These are phyloP conservation scores for Pilaira anomala DNA, from an alignment of 192 early-diverging fungal species.

Conservation along the genomic window DNA sequence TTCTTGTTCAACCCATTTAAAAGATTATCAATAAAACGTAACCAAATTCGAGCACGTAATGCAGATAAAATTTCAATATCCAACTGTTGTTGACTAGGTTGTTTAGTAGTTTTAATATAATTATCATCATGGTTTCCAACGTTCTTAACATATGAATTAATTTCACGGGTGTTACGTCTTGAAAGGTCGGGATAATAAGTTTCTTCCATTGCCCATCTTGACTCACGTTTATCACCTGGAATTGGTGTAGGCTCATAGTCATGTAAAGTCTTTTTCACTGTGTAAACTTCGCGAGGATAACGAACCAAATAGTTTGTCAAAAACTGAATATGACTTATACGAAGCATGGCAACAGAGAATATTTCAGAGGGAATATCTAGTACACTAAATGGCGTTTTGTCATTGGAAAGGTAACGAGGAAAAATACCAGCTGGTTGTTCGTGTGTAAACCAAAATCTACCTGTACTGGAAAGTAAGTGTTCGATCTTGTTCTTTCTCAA, in stretches of 20 bases:
- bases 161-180: background rate
- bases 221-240: background rate
- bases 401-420: conserved; percentile 32
- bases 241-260: conserved; percentile 40
- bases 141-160: background rate
- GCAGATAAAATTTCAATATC: conserved; percentile 37
- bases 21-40: conserved; percentile 49
- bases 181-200: conserved; percentile 41
- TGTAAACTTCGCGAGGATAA: conserved; percentile 45
- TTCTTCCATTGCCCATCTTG: conserved; percentile 17
- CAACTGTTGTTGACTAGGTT: conserved; percentile 11
- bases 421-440: conserved; percentile 50
- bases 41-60: conserved; percentile 50
- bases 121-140: background rate
- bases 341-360: conserved; percentile 46
- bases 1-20: conserved; percentile 48
- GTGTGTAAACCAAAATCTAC: conserved; percentile 54
- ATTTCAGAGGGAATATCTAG: conserved; percentile 43
- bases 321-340: conserved; percentile 56
- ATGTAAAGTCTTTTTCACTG: conserved; percentile 48
- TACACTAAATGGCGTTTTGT: conserved; percentile 26
- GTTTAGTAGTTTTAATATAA: background rate
- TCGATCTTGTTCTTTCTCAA: conserved; percentile 60
- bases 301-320: conserved; percentile 50
- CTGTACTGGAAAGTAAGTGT: conserved; percentile 43